These are phyloP conservation scores for Pterothamnion heteromorphum DNA, from an alignment of 31 red algal species.

Conservation along the genomic window DNA sequence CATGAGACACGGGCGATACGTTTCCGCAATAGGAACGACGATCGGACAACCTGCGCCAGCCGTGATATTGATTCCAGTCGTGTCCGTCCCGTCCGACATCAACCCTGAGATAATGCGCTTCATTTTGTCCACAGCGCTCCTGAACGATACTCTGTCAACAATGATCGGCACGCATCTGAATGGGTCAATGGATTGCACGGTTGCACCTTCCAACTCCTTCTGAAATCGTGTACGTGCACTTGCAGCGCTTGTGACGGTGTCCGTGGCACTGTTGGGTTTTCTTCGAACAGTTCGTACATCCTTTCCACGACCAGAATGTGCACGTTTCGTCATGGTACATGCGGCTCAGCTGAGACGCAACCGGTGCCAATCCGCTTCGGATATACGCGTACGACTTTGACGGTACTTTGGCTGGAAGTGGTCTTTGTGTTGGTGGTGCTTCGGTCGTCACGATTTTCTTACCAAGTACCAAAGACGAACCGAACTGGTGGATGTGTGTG, in stretches of 20 bases:
- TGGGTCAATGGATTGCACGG: background rate
- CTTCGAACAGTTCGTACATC: too few relatives aligned
- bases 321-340: too few relatives aligned
- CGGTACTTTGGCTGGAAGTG: too few relatives aligned
- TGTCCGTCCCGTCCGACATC: background rate
- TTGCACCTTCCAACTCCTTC: background rate
- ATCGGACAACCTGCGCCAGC: background rate
- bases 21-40: background rate
- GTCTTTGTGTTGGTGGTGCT: too few relatives aligned
- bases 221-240: background rate
- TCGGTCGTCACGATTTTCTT: too few relatives aligned
- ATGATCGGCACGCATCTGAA: background rate
- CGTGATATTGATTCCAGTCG: background rate
- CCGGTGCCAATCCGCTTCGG: too few relatives aligned
- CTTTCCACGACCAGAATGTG: too few relatives aligned
- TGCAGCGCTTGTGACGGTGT: background rate
- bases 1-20: background rate
- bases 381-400: too few relatives aligned
- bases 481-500: too few relatives aligned
- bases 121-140: background rate
- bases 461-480: too few relatives aligned
- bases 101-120: background rate
- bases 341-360: too few relatives aligned
- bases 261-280: background rate
- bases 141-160: background rate